A percentile compares a stretch with the other conserved stretches of the same genome.
Evolutionary conservation across 2,329 filamentous ascomycete genomes (phyloP).

Genomic region (Cladosporium colombiae): DNA sequence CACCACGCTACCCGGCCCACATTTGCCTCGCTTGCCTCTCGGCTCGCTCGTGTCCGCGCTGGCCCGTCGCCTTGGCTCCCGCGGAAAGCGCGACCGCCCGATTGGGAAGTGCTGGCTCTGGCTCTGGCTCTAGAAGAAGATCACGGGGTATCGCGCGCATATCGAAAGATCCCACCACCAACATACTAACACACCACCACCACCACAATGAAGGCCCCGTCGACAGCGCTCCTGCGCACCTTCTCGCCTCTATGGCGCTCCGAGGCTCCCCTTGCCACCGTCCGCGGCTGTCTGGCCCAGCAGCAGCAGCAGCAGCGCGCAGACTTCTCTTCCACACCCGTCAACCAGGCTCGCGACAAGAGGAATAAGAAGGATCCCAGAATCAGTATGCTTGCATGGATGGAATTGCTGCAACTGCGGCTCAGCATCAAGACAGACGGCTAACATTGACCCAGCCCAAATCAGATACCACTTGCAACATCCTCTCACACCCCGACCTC

Average conservation of each 20-base stretch:
- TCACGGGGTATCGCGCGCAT: conserved; percentile 7
- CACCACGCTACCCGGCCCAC: background rate
- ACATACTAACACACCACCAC: background rate
- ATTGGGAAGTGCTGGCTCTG: background rate
- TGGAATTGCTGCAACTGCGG: background rate
- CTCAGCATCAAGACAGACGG: background rate
- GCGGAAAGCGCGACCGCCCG: background rate
- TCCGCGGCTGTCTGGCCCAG: conserved; percentile 29
- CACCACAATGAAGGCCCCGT: conserved; percentile 31
- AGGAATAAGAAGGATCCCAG: conserved; percentile 38
- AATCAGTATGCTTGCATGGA: conserved; percentile 31
- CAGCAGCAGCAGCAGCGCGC: conserved; percentile 28
- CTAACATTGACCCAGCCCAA: conserved; percentile 47
- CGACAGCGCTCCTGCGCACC: conserved; percentile 31
- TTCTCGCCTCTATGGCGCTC: conserved; percentile 29
- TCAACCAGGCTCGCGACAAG: conserved; percentile 44
- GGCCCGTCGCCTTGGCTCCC: conserved; percentile 7
- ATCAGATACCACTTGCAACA: conserved; percentile 73
- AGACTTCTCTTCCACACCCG: conserved; percentile 39
- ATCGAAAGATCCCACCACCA: background rate
- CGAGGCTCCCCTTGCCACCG: conserved; percentile 27
- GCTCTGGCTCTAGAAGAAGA: background rate
- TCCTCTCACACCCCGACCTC: conserved; percentile 69
- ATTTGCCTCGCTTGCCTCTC: background rate
- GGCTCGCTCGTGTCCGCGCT: conserved; percentile 1